phyloP scores from a whole-genome alignment of 2,329 filamentous ascomycete species.

The Trichoderma koningii region DNA sequence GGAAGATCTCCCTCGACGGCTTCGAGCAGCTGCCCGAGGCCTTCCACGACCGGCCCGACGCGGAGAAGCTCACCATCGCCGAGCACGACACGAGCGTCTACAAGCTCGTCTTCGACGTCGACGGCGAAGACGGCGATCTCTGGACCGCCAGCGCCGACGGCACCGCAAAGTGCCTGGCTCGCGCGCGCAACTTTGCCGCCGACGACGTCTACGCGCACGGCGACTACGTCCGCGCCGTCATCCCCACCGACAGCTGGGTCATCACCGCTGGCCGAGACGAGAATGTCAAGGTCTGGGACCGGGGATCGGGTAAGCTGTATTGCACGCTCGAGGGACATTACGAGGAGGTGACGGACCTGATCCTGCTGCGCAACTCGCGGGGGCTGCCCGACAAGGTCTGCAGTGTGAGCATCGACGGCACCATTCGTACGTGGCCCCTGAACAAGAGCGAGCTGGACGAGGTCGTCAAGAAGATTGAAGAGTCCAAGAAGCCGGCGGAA shows the following conservation, averaged over 20 bases:
- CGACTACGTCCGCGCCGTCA: slow-evolving; percentile 85
- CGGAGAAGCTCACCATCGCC: slow-evolving; percentile 58
- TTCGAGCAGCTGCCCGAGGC: slow-evolving; percentile 58
- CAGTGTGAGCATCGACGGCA: slow-evolving; percentile 88
- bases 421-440: slow-evolving; percentile 81
- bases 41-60: slow-evolving; percentile 44
- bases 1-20: slow-evolving; percentile 60
- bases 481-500: slow-evolving; percentile 56
- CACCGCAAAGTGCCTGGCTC: slow-evolving; percentile 75
- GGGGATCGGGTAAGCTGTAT: slow-evolving; percentile 68
- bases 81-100: slow-evolving; percentile 93
- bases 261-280: slow-evolving; percentile 90
- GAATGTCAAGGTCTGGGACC: slow-evolving; percentile 87
- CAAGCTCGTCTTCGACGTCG: slow-evolving; percentile 69
- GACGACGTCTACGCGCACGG: slow-evolving; percentile 78
- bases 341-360: slow-evolving; percentile 85
- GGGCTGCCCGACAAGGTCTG: slow-evolving; percentile 56
- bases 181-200: slow-evolving; percentile 66
- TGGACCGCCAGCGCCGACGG: slow-evolving; percentile 96
- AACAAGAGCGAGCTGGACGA: slow-evolving; percentile 59
- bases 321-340: slow-evolving; percentile 81
- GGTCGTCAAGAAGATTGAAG: slow-evolving; percentile 48
- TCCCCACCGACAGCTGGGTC: slow-evolving; percentile 74
- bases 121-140: slow-evolving; percentile 66
- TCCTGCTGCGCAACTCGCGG: slow-evolving; percentile 54